Evolutionary conservation across 2,329 filamentous ascomycete species (phyloP), one percentile per base, ranked within the genome.

Genomic region (Penicillium sp.): DNA sequence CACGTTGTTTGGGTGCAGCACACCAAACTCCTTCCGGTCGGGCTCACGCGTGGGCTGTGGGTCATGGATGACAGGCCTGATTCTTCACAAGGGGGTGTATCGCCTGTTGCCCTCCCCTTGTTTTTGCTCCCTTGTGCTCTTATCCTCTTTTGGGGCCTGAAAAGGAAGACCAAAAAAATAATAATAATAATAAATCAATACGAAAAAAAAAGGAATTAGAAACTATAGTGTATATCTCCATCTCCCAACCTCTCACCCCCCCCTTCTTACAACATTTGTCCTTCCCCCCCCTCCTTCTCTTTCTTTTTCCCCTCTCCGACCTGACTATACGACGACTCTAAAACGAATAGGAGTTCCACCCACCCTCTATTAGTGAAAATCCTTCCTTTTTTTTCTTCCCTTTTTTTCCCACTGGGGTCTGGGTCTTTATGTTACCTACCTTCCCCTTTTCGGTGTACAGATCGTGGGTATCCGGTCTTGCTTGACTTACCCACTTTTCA

Each of bases 1-100:
- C 61, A 64, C 61, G 61, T 64, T 64, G 56, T 60, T 56, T 58
- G 54, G 57, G 42, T 60, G 61, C 61, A 60, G 57, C 55, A 53
- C 57, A 57, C 61, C 57, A 59, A 58, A 63, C 59, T 57, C 54
- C 60, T 57, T 55, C 42, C 37, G 50, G 47, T 26, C 31, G 33
- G 44, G 28, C 47, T 58, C 55, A 56, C 61, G 62, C 62, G 60
- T 64, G 59, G 59, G 51, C 50, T 50, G 61, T 64, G 62, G 62
- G 56, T 61, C 60, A 50, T 52, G 54, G 57, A 58, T 64, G 60
- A 62, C 60, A 64, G 60, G 56, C 58, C 54, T 41, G 20, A 45
- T 61, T 59, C 55, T 59, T 56, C 59, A 60, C 50, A 45, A 46
- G 51, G 47, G 48, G 52, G 44, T 30, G 17, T 37, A 26, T 33